Percentiles rank a stretch among this genome's conserved stretches.
phyloP scores from a whole-genome alignment of 306 rosid species.

The Vigna radiata region DNA sequence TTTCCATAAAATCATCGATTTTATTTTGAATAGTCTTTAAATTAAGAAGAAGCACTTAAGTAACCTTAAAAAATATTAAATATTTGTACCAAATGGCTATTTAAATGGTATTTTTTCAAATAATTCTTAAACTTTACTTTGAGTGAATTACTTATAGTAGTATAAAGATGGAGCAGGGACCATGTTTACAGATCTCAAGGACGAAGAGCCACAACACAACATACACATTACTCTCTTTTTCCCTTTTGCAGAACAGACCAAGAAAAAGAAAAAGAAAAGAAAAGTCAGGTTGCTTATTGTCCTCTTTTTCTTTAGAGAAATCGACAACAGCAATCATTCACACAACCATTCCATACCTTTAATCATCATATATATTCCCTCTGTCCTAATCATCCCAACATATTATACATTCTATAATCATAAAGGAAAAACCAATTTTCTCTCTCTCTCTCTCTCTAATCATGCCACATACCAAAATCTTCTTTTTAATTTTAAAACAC shows the following conservation, averaged over 20 bases:
- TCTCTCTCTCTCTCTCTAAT: conserved; percentile 31
- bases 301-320: conserved; percentile 44
- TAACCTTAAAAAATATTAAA: too few species aligned
- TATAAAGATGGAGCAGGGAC: background rate
- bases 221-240: conserved; percentile 29
- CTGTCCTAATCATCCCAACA: conserved; percentile 40
- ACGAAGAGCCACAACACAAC: conserved; percentile 37
- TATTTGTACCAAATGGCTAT: too few species aligned
- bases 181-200: conserved; percentile 9
- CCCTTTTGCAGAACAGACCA: conserved; percentile 33
- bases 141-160: background rate
- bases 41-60: too few species aligned
- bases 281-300: conserved; percentile 48
- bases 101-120: too few species aligned
- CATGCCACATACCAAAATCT: conserved; percentile 21
- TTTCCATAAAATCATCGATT: too few species aligned
- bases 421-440: background rate
- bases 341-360: conserved; percentile 58
- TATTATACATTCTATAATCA: conserved; percentile 3
- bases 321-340: conserved; percentile 72
- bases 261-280: conserved; percentile 55
- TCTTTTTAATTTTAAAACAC: conserved; percentile 6
- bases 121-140: background rate
- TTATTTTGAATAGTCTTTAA: too few species aligned
- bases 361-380: conserved; percentile 59